A percentile compares a stretch with the other conserved stretches of the same genome.
Conservation (phyloP, 2,329 filamentous ascomycete species). For the Curvularia verruculosa region DNA sequence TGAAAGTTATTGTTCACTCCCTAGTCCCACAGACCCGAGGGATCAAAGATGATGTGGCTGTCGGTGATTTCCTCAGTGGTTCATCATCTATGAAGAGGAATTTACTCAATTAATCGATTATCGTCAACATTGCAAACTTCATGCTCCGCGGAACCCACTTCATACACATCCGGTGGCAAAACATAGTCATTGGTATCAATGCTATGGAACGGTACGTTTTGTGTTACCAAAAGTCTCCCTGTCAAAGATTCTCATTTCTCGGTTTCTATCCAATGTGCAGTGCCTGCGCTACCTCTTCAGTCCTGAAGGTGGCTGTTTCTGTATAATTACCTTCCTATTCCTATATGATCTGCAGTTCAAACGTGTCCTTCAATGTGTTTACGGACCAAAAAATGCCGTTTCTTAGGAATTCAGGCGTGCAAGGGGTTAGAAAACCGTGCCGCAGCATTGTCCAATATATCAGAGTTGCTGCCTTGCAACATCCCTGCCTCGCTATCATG, state of each 20-base stretch:
- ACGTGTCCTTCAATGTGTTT: too few species aligned
- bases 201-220: background rate
- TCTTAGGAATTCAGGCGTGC: background rate
- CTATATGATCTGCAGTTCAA: too few species aligned
- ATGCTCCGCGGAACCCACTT: too few species aligned
- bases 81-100: too few species aligned
- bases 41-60: too few species aligned
- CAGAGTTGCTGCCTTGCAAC: background rate
- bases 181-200: too few species aligned
- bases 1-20: too few species aligned
- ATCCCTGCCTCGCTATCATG: background rate
- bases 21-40: too few species aligned
- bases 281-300: background rate
- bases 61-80: too few species aligned
- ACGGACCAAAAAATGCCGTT: background rate
- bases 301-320: background rate
- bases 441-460: background rate
- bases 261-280: background rate
- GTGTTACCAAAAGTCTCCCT: background rate
- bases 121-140: too few species aligned
- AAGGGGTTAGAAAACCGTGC: background rate
- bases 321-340: background rate
- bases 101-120: too few species aligned
- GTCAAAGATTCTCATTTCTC: background rate
- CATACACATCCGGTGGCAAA: too few species aligned